Evolutionary conservation across 495 filamentous ascomycete genomes (phyloP), one percentile per base, ranked within the genome.

Genomic region (Trichocladium antarcticum): DNA sequence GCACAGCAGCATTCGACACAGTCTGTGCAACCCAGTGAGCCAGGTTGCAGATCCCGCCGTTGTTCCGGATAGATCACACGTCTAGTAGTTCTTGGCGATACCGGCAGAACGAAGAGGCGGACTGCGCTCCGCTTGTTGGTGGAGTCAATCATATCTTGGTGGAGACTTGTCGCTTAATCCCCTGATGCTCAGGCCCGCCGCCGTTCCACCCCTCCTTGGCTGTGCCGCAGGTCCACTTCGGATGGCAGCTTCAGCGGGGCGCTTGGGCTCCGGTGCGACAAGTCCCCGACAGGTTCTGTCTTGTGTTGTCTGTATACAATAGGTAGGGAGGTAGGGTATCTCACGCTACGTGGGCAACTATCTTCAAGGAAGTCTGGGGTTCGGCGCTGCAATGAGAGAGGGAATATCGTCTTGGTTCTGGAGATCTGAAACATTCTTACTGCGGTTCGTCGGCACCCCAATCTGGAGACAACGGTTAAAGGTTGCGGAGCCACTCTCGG

Each of bases 1-100:
- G 15, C 21, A 6, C 11, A 27, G 14, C 21, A n/a, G 14, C 20
- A 16, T 12, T 14, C 19, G 7, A 24, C 1, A 41, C 32, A 31
- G 22, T 42, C 47, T 42, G 47, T 43, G 47, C 47, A n/a, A 49
- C 47, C 47, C 38, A 49, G 47, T 39, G 11, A 49, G 39, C 47
- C 38, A 49, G 14, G 22, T 11, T 21, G 38, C 39, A 28, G 47
- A 43, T 49, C 47, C 39, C 47, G 12, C 37, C 10, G 41, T 38
- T 47, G 36, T 3, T n/a, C 45, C 24, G 40, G 12, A 40, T 10
- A 27, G 27, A 12, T 15, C 16, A 15, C 28, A 6, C 27, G 6
- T 6, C 37, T 14, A 29, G 8, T 35, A 21, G 17, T 29, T 7
- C 42, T 44, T 34, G 42, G 42, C 45, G 16, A 22, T 29, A 7